A percentile compares a stretch with the other conserved stretches of the same genome.
Conservation (phyloP, 345 rosid species). For the Populus ilicifolia region DNA sequence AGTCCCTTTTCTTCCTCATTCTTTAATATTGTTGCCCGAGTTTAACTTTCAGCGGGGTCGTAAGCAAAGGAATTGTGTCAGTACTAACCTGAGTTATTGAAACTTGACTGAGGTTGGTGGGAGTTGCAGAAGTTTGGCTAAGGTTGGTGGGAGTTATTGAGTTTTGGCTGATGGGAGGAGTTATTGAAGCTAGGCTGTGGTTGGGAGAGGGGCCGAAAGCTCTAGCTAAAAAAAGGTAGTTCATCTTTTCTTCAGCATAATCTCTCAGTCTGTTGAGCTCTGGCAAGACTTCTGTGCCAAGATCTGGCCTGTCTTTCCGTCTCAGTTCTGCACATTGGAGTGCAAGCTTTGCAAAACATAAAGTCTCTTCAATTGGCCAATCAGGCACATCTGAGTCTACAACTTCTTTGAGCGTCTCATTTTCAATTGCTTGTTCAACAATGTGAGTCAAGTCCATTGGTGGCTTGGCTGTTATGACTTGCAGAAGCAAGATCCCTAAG, state of each 20-base stretch:
- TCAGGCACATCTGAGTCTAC: constrained; percentile 67
- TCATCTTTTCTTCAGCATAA: constrained; percentile 48
- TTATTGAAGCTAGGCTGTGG: constrained; percentile 22
- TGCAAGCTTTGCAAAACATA: constrained; percentile 44
- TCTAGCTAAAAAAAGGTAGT: constrained; percentile 22
- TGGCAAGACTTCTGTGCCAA: constrained; percentile 60
- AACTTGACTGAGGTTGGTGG: no score
- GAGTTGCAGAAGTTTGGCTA: no score
- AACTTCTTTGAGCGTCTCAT: constrained; percentile 46
- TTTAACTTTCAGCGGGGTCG: background rate
- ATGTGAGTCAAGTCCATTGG: constrained; percentile 70
- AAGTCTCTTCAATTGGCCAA: constrained; percentile 74
- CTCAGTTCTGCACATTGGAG: constrained; percentile 73
- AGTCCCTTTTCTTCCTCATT: background rate
- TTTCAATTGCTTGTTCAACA: constrained; percentile 51
- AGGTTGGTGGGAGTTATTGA: no score
- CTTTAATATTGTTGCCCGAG: background rate
- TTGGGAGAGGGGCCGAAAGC: constrained; percentile 28
- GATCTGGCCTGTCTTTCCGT: constrained; percentile 90
- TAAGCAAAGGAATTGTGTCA: no score
- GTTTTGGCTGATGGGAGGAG: no score
- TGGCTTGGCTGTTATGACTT: constrained; percentile 64
- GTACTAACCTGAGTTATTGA: constrained; percentile 3
- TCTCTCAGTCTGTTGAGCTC: constrained; percentile 59
- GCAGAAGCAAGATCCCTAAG: constrained; percentile 75